Percentiles rank a stretch among this genome's conserved stretches.
Conservation (phyloP, 2,329 filamentous ascomycete genomes). For the Colletotrichum godetiae region DNA sequence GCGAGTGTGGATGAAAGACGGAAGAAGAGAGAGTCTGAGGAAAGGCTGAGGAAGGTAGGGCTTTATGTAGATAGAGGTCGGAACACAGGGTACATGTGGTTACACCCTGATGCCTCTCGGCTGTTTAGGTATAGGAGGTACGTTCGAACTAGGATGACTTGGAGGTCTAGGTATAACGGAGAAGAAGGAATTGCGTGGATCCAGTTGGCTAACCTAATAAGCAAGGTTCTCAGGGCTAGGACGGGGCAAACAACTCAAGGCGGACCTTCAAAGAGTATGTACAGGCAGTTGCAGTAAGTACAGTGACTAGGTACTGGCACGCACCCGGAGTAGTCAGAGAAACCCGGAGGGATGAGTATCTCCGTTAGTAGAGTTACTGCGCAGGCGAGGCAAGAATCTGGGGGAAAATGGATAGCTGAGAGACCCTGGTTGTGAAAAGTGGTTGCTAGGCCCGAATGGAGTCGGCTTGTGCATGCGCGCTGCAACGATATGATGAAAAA, state of each 20-base stretch:
- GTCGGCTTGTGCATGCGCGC: neutral
- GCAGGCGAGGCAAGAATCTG: conserved; percentile 1
- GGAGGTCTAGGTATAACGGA: conserved; percentile 9
- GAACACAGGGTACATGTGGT: neutral
- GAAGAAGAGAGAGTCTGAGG: too few relatives aligned
- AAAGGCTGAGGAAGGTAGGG: conserved; percentile 15
- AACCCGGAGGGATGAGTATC: neutral
- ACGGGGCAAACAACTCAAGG: neutral
- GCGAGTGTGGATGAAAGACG: conserved; percentile 13
- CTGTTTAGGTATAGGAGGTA: conserved; percentile 3
- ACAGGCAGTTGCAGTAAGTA: neutral
- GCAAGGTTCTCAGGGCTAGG: neutral
- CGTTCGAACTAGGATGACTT: neutral
- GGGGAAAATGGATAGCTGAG: neutral
- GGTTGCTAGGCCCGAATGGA: neutral
- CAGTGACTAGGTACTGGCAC: neutral
- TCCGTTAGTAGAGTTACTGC: neutral
- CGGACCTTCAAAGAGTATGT: neutral
- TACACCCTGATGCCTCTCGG: neutral
- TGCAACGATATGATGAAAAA: conserved; percentile 31
- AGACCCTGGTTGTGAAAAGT: neutral
- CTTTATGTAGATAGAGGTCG: conserved; percentile 28
- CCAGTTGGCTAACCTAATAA: conserved; percentile 4
- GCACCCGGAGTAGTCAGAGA: neutral
- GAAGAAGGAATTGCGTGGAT: conserved; percentile 4